Base-by-base conservation (phyloP, 2,329 filamentous ascomycete species). In the Ophiocordyceps camponoti-rufipedis region DNA sequence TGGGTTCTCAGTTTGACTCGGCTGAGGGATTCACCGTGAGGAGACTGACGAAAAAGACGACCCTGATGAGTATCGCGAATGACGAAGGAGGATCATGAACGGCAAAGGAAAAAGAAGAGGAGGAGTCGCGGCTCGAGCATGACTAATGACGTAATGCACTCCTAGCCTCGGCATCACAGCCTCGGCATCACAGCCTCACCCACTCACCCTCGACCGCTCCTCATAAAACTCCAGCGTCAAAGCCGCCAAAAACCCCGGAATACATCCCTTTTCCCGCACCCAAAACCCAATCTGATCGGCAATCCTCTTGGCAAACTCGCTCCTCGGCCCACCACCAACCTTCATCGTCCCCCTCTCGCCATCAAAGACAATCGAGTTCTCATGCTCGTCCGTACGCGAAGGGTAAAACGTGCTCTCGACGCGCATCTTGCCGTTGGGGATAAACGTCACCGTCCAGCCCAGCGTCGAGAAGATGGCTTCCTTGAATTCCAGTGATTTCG, bases 261-360 rank as follows among this genome's bases (percentile, higher is more conserved):
- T 93, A 60, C 89, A 89, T 42, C 87, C 88, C 66, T 87, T 79
- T 55, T 91, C 87, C 56, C 93, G 77, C 1, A 96, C 89, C 89
- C 91, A 98, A 62, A 94, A 96, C 51, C 86, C 82, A 56, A 95
- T 89, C 59, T 88, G 76, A 56, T 85, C 82, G 51, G 75, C 75
- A 50, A 98, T 94, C 62, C 87, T 81, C 46, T 75, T 67, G 1
- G 88, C 91, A 62, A 98, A 98, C 12, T 78, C 72, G 57, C 85
- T 93, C 57, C 84, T 75, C 1, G 87, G 85, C 0, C 91, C 91
- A 1, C 91, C 91, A 32, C 82, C 85, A 47, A 98, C 84, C 71
- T 98, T 98, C 91, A 98, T 98, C 1, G 88, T 95, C 8, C 89
- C 91, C 47, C 83, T 80, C 65, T 95, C 87, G 44, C 87, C 87